Evolutionary conservation across 805 yeast species (phyloP).

Genomic region (Danielozyma ontarioensis): DNA sequence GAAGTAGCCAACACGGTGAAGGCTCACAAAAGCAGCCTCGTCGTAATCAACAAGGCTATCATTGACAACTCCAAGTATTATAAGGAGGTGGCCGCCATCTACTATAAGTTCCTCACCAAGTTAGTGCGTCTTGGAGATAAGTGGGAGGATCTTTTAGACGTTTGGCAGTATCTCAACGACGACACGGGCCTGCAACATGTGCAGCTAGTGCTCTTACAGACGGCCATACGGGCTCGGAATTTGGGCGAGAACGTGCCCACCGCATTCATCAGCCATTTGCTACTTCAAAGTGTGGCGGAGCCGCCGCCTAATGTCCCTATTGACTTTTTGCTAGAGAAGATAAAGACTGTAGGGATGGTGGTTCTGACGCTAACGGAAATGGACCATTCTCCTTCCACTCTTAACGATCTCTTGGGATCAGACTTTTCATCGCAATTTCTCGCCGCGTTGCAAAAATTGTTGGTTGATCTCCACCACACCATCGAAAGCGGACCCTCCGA

Average conservation of each 20-base stretch:
- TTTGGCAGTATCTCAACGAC: constrained; percentile 7
- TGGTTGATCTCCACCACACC: constrained; percentile 7
- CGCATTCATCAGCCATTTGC: constrained; percentile 1
- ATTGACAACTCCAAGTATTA: constrained; percentile 32
- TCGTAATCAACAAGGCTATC: constrained; percentile 12
- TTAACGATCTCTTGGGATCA: constrained; percentile 1
- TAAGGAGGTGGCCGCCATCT: constrained; percentile 24
- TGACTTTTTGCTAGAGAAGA: constrained; percentile 7
- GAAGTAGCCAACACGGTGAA: constrained; percentile 6
- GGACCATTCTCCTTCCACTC: not conserved
- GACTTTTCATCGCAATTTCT: constrained; percentile 6
- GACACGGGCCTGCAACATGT: constrained; percentile 15
- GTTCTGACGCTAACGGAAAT: constrained; percentile 6
- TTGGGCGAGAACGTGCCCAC: constrained; percentile 1
- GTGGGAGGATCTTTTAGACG: constrained; percentile 6
- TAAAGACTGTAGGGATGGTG: constrained; percentile 17
- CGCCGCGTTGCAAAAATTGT: constrained; percentile 6
- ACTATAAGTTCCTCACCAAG: constrained; percentile 24
- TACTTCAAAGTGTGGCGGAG: constrained; percentile 1
- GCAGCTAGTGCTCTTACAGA: constrained; percentile 17
- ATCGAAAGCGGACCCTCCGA: constrained; percentile 1
- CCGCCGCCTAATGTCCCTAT: not conserved
- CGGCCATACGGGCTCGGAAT: constrained; percentile 2
- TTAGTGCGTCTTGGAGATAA: constrained; percentile 14
- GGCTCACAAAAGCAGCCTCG: too few species aligned